These are phyloP conservation scores for Xylariaceae sp. DNA, from an alignment of 2,329 filamentous ascomycete genomes.

Conservation along the genomic window DNA sequence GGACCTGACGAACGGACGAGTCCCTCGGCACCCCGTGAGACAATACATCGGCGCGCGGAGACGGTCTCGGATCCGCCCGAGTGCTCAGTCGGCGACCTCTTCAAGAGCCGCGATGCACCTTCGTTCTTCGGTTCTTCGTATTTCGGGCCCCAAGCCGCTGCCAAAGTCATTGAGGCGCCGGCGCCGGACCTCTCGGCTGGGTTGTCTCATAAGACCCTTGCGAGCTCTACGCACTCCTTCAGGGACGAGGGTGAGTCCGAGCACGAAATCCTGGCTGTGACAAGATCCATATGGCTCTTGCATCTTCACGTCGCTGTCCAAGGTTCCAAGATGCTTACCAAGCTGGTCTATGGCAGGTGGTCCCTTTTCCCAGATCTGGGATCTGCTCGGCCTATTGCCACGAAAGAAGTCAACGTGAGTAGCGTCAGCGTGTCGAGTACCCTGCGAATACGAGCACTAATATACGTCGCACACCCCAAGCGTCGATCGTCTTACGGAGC, in stretches of 20 bases:
- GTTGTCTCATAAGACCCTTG: conserved; percentile 6
- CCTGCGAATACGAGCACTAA: too few relatives aligned
- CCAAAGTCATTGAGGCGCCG: conserved; percentile 11
- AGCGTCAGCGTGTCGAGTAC: too few relatives aligned
- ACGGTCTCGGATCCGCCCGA: conserved; percentile 1
- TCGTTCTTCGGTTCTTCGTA: conserved; percentile 17
- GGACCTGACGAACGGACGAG: neutral
- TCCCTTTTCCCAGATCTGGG: conserved; percentile 34
- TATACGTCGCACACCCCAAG: too few relatives aligned
- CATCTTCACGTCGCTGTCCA: too few relatives aligned
- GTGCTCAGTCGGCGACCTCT: conserved; percentile 8
- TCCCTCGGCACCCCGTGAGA: too few relatives aligned
- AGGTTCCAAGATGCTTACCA: too few relatives aligned
- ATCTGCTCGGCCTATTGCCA: conserved; percentile 34
- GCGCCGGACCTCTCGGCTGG: conserved; percentile 11
- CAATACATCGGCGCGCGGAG: neutral
- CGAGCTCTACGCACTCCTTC: conserved; percentile 10
- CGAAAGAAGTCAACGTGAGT: conserved; percentile 27
- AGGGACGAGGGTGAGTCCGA: conserved; percentile 8
- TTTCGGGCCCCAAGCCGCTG: conserved; percentile 17
- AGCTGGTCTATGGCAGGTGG: neutral
- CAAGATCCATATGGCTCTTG: too few relatives aligned
- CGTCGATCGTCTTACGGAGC: conserved; percentile 31
- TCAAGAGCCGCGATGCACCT: conserved; percentile 12
- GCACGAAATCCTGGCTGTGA: too few relatives aligned